phyloP scores from a whole-genome alignment of 495 filamentous ascomycete genomes.

The Neurospora sp. region DNA sequence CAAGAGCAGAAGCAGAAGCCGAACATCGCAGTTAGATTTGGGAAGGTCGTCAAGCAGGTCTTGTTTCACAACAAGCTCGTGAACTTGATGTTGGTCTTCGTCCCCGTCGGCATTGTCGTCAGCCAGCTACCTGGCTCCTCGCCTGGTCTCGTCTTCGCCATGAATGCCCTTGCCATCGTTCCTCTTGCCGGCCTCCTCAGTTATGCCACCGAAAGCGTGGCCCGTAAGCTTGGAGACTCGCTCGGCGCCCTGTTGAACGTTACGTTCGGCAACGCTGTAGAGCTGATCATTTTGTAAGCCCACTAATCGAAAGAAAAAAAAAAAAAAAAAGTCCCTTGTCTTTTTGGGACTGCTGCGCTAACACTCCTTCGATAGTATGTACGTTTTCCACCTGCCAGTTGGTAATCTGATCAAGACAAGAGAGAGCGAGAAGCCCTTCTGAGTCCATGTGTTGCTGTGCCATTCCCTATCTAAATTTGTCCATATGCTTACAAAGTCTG shows the following conservation, averaged over 20 bases:
- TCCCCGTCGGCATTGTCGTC: slow-evolving; percentile 65
- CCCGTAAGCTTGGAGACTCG: slow-evolving; percentile 66
- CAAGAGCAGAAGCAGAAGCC: slow-evolving; percentile 25
- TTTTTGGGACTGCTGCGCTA: not conserved
- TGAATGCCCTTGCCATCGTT: slow-evolving; percentile 80
- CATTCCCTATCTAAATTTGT: not conserved
- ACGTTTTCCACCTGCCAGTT: slow-evolving; percentile 10
- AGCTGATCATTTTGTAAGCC: slow-evolving; percentile 27
- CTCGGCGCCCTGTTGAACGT: slow-evolving; percentile 77
- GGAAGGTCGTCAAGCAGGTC: slow-evolving; percentile 40
- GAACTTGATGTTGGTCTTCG: slow-evolving; percentile 69
- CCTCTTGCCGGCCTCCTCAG: slow-evolving; percentile 70
- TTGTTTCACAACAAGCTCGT: slow-evolving; percentile 57
- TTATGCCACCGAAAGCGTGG: slow-evolving; percentile 74
- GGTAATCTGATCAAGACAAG: slow-evolving; percentile 21
- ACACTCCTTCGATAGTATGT: slow-evolving; percentile 13
- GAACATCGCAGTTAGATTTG: slow-evolving; percentile 40
- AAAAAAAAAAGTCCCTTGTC: not conserved
- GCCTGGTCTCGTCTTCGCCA: slow-evolving; percentile 51
- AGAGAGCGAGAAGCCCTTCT: slow-evolving; percentile 21
- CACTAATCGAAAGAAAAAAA: not conserved
- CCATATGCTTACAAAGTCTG: not conserved
- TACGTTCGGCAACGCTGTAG: slow-evolving; percentile 83
- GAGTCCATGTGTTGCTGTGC: slow-evolving; percentile 3
- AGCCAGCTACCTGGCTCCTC: slow-evolving; percentile 31